Evolutionary conservation across 768 basidiomycete species (phyloP).

Genomic region (Arthromyces matolae): DNA sequence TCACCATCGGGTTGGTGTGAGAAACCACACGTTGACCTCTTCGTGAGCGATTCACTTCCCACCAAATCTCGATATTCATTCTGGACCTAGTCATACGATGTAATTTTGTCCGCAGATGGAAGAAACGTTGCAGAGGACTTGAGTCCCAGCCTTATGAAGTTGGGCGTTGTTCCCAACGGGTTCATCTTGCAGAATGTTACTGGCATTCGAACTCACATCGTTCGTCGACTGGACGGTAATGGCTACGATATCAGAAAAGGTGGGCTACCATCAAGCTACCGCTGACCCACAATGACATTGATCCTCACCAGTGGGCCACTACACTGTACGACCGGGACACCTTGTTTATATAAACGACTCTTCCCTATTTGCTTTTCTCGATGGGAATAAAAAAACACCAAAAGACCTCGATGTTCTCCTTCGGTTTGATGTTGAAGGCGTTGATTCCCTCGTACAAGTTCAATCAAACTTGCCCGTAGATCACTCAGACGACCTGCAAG

Average conservation of each 20-base stretch:
- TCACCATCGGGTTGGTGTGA: slow-evolving; percentile 73
- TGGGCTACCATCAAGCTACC: slow-evolving; percentile 32
- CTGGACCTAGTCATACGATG: slow-evolving; percentile 67
- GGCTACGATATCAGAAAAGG: slow-evolving; percentile 86
- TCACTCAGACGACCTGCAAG: slow-evolving; percentile 34
- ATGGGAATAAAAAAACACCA: slow-evolving; percentile 21
- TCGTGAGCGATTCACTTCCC: slow-evolving; percentile 44
- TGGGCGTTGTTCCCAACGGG: slow-evolving; percentile 60
- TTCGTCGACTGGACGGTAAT: slow-evolving; percentile 74
- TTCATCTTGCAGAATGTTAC: slow-evolving; percentile 74
- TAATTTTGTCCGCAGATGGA: slow-evolving; percentile 67
- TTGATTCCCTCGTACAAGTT: slow-evolving; percentile 45
- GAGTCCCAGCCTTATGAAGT: slow-evolving; percentile 63
- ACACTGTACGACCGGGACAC: slow-evolving; percentile 76
- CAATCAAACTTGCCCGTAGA: slow-evolving; percentile 34
- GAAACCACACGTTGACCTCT: slow-evolving; percentile 59
- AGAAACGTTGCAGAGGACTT: slow-evolving; percentile 58
- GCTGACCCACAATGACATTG: not conserved
- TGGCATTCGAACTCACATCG: slow-evolving; percentile 75
- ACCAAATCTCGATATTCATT: not conserved
- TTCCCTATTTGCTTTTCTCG: slow-evolving; percentile 34
- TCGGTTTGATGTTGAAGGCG: slow-evolving; percentile 51
- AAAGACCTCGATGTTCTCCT: slow-evolving; percentile 49
- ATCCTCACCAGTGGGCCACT: slow-evolving; percentile 64
- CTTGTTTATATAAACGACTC: slow-evolving; percentile 77